These are phyloP conservation scores for Areca catechu DNA, from an alignment of 176 grass and related monocot genomes.

Conservation along the genomic window DNA sequence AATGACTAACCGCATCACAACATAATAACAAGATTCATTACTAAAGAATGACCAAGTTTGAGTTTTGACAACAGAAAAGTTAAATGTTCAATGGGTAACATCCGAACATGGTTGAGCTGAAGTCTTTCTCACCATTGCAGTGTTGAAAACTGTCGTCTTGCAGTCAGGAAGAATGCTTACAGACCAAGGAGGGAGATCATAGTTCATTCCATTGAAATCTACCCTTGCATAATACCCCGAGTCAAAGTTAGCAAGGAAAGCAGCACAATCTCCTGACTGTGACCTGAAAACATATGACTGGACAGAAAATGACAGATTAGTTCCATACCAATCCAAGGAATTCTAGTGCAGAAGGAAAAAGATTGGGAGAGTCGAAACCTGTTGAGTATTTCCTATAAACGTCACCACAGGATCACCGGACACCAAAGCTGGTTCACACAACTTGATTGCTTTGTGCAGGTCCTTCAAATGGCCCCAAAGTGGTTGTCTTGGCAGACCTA, in stretches of 20 bases:
- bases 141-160: constrained; percentile 90
- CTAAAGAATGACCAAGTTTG: no score
- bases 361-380: constrained; percentile 29
- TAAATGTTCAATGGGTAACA: no score
- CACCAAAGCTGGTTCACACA: constrained; percentile 80
- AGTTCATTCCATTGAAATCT: constrained; percentile 76
- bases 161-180: constrained; percentile 95
- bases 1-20: neutral
- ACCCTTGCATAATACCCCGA: constrained; percentile 62
- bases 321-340: constrained; percentile 18
- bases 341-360: constrained; percentile 3
- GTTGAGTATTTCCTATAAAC: constrained; percentile 62
- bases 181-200: constrained; percentile 91
- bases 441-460: constrained; percentile 85
- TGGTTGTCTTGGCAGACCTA: constrained; percentile 91
- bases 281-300: constrained; percentile 81
- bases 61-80: no score
- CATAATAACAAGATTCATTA: no score
- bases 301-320: constrained; percentile 14
- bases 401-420: constrained; percentile 62
- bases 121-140: constrained; percentile 57
- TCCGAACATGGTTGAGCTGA: no score
- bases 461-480: constrained; percentile 97
- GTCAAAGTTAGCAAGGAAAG: constrained; percentile 90
- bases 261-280: constrained; percentile 62